Evolutionary conservation across 345 rosid species (phyloP).

Genomic region (Euphorbia peplus): DNA sequence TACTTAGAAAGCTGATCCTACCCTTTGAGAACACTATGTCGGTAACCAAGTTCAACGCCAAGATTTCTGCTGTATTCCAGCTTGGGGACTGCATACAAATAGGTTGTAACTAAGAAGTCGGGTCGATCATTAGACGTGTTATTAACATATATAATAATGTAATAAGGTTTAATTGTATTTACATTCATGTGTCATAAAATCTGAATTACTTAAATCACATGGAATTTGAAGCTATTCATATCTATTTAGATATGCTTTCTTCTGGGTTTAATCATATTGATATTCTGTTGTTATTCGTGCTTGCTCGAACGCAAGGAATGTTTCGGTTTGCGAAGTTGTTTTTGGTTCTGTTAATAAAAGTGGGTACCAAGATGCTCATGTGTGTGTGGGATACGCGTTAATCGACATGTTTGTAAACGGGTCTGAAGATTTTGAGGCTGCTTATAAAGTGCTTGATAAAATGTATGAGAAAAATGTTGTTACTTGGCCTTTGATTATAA

Average conservation of each 20-base stretch:
- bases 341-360: slow-evolving; percentile 51
- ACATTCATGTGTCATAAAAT: too few relatives aligned
- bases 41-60: slow-evolving; percentile 91
- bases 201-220: too few relatives aligned
- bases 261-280: slow-evolving; percentile 58
- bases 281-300: slow-evolving; percentile 56
- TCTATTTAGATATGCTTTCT: slow-evolving; percentile 49
- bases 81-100: slow-evolving; percentile 92
- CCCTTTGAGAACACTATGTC: slow-evolving; percentile 98
- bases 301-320: slow-evolving; percentile 39
- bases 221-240: slow-evolving; percentile 37
- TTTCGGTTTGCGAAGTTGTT: slow-evolving; percentile 38
- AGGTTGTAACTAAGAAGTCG: slow-evolving; percentile 94
- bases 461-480: slow-evolving; percentile 60
- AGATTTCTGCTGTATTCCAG: slow-evolving; percentile 92
- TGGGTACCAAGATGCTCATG: slow-evolving; percentile 50
- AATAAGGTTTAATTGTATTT: too few relatives aligned
- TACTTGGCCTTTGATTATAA: slow-evolving; percentile 66
- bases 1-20: slow-evolving; percentile 74
- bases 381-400: slow-evolving; percentile 60
- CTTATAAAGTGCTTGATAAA: slow-evolving; percentile 52
- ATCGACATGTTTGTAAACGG: slow-evolving; percentile 66
- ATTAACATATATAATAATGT: too few relatives aligned
- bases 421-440: slow-evolving; percentile 37
- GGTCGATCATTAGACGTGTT: slow-evolving; percentile 95